Percentiles rank a stretch among this genome's conserved stretches.
Evolutionary conservation across 106 monocot genomes (phyloP).

Genomic region (Allium sativum): DNA sequence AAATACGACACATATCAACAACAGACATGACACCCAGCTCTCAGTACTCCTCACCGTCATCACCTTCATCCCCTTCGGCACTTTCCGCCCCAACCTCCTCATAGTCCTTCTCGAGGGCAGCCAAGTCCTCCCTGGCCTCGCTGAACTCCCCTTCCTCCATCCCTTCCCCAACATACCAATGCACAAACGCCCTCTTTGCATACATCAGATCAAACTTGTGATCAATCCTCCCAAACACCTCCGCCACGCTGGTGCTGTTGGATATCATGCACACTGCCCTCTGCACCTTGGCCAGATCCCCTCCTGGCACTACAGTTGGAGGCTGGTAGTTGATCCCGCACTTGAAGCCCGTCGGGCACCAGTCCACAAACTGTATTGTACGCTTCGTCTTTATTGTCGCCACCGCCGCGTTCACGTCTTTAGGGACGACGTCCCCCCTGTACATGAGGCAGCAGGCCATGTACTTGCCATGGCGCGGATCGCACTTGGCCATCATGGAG

Average conservation of each 20-base stretch:
- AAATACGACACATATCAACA: too few relatives aligned
- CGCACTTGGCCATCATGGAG: constrained; percentile 23
- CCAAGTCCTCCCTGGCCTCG: constrained; percentile 71
- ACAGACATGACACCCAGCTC: neutral
- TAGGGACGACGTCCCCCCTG: constrained; percentile 16
- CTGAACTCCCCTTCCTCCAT: constrained; percentile 71
- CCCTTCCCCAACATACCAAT: constrained; percentile 67
- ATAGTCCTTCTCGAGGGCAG: constrained; percentile 79
- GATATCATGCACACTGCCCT: constrained; percentile 91
- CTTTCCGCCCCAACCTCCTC: constrained; percentile 81
- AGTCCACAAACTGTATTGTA: constrained; percentile 46
- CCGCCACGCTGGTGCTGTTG: constrained; percentile 77
- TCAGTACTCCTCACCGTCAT: constrained; percentile 52
- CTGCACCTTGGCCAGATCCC: constrained; percentile 82
- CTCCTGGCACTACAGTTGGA: constrained; percentile 70
- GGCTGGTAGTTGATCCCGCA: constrained; percentile 93
- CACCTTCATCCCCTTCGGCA: constrained; percentile 54
- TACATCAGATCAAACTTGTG: constrained; percentile 95
- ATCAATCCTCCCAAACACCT: constrained; percentile 76
- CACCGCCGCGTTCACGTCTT: constrained; percentile 29
- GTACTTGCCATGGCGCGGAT: constrained; percentile 21
- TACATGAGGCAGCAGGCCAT: constrained; percentile 26
- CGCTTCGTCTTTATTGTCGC: constrained; percentile 55
- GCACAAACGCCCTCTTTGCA: constrained; percentile 54
- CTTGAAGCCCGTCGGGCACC: constrained; percentile 85